A percentile compares a stretch with the other conserved stretches of the same genome.
phyloP scores from a whole-genome alignment of 495 filamentous ascomycete genomes.

The Tuber calosporum region DNA sequence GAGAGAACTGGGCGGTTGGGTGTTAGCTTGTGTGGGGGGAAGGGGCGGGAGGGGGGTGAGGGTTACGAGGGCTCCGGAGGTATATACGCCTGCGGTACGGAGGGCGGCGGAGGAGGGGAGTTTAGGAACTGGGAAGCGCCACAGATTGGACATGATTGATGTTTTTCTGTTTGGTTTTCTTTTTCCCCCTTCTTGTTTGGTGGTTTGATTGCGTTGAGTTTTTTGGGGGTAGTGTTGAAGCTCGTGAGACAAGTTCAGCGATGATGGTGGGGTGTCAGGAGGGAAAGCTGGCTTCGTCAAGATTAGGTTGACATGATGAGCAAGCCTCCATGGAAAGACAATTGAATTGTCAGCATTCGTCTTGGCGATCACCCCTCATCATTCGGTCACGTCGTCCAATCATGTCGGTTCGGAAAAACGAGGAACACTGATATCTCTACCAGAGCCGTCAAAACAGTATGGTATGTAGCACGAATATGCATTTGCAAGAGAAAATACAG shows the following conservation, averaged over 20 bases:
- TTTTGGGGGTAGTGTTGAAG: neutral
- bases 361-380: neutral
- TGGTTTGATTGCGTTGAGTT: neutral
- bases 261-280: neutral
- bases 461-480: neutral
- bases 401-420: neutral
- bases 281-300: neutral
- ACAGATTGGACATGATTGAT: conserved; percentile 28
- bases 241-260: neutral
- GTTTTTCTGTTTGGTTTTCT: neutral
- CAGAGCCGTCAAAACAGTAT: neutral
- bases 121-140: conserved; percentile 38
- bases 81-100: conserved; percentile 39
- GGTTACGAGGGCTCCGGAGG: conserved; percentile 35
- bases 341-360: neutral
- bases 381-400: neutral
- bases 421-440: neutral
- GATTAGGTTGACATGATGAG: neutral
- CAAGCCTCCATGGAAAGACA: neutral
- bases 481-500: neutral
- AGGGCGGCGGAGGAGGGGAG: conserved; percentile 34
- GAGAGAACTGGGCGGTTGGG: conserved; percentile 63
- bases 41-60: neutral
- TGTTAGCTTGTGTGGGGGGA: conserved; percentile 28
- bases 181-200: neutral